A percentile compares a stretch with the other conserved stretches of the same genome.
These are phyloP conservation scores for Hippophae gyantsensis DNA, from an alignment of 306 rosid species.

Conservation along the genomic window DNA sequence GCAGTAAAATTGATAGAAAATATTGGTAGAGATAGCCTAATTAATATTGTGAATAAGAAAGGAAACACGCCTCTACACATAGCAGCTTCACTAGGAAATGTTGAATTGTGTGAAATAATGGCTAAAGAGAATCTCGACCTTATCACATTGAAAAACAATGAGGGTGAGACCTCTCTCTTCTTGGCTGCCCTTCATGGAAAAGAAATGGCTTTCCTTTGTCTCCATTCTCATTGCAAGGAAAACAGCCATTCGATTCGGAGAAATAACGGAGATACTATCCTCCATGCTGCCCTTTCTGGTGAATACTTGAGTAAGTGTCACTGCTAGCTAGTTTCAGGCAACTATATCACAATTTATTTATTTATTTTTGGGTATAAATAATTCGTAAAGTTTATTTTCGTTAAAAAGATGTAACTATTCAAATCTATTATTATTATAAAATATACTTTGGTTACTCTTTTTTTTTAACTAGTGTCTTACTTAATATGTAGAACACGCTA, in stretches of 20 bases:
- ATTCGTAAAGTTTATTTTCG: neutral
- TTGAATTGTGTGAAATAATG: slow-evolving; percentile 4
- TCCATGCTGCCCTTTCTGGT: slow-evolving; percentile 15
- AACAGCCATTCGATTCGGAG: neutral
- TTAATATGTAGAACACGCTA: neutral
- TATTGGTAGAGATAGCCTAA: neutral
- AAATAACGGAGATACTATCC: slow-evolving; percentile 16
- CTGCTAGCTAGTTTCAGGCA: too few species aligned
- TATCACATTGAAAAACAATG: neutral
- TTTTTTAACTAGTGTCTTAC: too few species aligned
- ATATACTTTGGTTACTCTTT: too few species aligned
- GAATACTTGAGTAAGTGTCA: slow-evolving; percentile 18
- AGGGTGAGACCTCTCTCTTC: slow-evolving; percentile 22
- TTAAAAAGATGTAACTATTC: neutral
- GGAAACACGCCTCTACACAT: slow-evolving; percentile 20
- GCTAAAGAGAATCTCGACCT: neutral
- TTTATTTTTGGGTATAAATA: too few species aligned
- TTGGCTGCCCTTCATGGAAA: slow-evolving; percentile 22
- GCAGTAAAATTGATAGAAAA: slow-evolving; percentile 7
- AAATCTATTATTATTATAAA: too few species aligned
- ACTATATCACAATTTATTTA: too few species aligned
- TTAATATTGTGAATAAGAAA: neutral
- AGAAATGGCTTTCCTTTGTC: slow-evolving; percentile 7
- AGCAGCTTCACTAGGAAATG: slow-evolving; percentile 15
- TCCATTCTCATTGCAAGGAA: neutral